phyloP scores from a whole-genome alignment of 257 asterid genomes.

The Solanum arcanum region DNA sequence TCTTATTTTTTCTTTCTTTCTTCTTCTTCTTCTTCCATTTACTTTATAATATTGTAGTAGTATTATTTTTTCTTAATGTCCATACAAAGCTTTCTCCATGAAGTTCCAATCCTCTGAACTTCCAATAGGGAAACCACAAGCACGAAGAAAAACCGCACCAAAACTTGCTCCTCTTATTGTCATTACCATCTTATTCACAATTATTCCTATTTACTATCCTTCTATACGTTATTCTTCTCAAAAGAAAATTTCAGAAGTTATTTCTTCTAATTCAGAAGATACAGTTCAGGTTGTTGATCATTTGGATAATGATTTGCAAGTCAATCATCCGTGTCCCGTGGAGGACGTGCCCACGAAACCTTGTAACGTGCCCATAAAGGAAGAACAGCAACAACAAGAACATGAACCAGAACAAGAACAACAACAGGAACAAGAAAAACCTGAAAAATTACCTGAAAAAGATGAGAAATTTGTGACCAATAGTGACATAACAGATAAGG shows the following conservation, averaged over 20 bases:
- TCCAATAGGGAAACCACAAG: constrained; percentile 35
- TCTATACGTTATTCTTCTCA: constrained; percentile 7
- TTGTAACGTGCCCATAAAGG: not conserved
- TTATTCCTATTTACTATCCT: constrained; percentile 39
- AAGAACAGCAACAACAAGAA: not conserved
- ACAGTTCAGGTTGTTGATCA: not conserved
- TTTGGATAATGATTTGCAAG: not conserved
- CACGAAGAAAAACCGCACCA: constrained; percentile 22
- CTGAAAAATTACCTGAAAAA: not conserved
- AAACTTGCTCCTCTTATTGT: constrained; percentile 32
- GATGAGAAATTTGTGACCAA: not conserved
- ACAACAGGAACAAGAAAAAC: not conserved
- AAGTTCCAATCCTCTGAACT: constrained; percentile 41
- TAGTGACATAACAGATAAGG: not conserved
- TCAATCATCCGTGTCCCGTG: not conserved
- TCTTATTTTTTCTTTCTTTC: not conserved
- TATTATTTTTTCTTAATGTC: not conserved
- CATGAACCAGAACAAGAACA: not conserved
- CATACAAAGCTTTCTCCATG: constrained; percentile 16
- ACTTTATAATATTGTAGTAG: not conserved
- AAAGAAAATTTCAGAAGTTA: constrained; percentile 8
- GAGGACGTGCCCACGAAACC: not conserved
- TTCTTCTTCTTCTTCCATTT: not conserved
- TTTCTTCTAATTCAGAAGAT: not conserved
- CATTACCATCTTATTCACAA: constrained; percentile 29